A percentile compares a stretch with the other conserved stretches of the same genome.
Conservation (phyloP, 331 rosid genomes). For the Dryas integrifolia region DNA sequence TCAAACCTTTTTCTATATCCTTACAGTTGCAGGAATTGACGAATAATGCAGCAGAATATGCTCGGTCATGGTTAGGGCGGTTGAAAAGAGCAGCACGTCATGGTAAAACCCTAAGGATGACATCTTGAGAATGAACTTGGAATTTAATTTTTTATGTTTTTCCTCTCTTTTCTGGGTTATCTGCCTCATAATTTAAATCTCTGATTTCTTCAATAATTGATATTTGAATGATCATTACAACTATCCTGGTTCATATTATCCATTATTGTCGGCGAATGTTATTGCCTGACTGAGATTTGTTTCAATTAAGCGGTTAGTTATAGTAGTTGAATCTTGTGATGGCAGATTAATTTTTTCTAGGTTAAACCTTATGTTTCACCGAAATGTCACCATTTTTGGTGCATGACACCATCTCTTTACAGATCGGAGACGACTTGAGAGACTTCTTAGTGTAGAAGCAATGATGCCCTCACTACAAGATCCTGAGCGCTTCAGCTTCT, state of each 20-base stretch:
- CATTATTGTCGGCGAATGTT: too few species aligned
- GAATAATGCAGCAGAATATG: slow-evolving; percentile 57
- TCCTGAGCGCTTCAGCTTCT: slow-evolving; percentile 93
- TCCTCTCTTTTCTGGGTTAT: too few species aligned
- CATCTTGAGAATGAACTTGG: too few species aligned
- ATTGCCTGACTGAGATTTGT: too few species aligned
- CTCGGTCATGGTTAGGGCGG: slow-evolving; percentile 67
- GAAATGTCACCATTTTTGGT: background rate
- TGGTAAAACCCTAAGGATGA: slow-evolving; percentile 41
- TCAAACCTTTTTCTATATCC: background rate
- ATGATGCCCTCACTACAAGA: slow-evolving; percentile 77
- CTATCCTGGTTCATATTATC: too few species aligned
- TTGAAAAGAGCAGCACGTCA: slow-evolving; percentile 71
- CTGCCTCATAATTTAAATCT: too few species aligned
- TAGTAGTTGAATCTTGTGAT: background rate
- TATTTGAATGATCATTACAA: too few species aligned
- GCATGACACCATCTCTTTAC: slow-evolving; percentile 28
- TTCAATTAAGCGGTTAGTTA: too few species aligned
- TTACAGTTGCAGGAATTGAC: slow-evolving; percentile 65
- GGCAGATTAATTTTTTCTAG: background rate
- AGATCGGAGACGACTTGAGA: slow-evolving; percentile 82
- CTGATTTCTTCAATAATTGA: too few species aligned
- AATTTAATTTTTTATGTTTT: too few species aligned
- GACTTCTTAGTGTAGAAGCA: slow-evolving; percentile 59
- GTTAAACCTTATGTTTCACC: background rate